phyloP scores from a whole-genome alignment of 805 yeast species.

The Clavispora fructus region DNA sequence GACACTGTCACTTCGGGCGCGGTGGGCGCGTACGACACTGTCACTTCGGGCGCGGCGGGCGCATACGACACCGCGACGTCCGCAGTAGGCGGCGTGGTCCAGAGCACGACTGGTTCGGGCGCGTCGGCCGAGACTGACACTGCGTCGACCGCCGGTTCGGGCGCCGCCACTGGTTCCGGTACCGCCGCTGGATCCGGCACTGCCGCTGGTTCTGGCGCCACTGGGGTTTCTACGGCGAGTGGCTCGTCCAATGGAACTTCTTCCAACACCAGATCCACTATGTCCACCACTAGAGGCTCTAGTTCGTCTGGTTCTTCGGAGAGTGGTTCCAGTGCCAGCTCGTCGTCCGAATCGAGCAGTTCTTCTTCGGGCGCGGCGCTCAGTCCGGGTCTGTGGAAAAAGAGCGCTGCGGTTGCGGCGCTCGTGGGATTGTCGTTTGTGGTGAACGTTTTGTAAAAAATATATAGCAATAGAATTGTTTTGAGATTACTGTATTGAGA shows the following conservation, averaged over 20 bases:
- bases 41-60: slow-evolving; percentile 13
- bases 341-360: slow-evolving; percentile 8
- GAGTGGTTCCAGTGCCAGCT: background rate
- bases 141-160: slow-evolving; percentile 1
- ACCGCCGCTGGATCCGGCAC: background rate
- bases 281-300: background rate
- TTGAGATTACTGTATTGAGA: background rate
- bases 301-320: background rate
- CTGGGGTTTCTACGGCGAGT: background rate
- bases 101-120: background rate
- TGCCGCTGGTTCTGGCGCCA: slow-evolving; percentile 1
- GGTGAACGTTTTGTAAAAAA: slow-evolving; percentile 19
- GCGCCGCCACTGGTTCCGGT: slow-evolving; percentile 3
- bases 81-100: background rate
- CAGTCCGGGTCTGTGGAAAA: slow-evolving; percentile 29
- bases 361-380: slow-evolving; percentile 12
- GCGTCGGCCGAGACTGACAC: background rate
- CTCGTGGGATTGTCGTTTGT: slow-evolving; percentile 32
- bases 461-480: background rate
- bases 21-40: slow-evolving; percentile 7
- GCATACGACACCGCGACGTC: background rate
- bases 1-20: slow-evolving; percentile 3
- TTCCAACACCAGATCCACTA: background rate
- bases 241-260: background rate
- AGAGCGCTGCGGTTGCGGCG: slow-evolving; percentile 31